Base-by-base conservation (phyloP, 2,329 filamentous ascomycete species). In the Hypoxylon sp. region DNA sequence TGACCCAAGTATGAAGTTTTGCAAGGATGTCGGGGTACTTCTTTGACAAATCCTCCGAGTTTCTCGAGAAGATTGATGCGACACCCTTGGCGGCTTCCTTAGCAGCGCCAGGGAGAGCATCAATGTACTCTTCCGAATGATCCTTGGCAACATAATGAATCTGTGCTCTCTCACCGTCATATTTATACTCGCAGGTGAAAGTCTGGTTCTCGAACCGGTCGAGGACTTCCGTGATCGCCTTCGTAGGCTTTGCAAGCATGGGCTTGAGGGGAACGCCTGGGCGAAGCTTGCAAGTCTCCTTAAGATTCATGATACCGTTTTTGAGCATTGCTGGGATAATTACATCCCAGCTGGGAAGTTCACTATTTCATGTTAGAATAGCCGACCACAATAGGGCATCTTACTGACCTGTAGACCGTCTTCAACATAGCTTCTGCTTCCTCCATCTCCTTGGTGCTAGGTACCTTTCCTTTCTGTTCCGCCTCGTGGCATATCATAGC, bases 141-240 rank as follows among this genome's bases (percentile, higher is more conserved):
- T 95, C 92, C 69, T 93, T 93, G 3, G 94, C 91, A 32, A 98
- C 93, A 73, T 97, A 99, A 79, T 99, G 96, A 55, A 99, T 98
- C 78, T 99, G 96, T n/a, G 96, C 96, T 77, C 96, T 88, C 80
- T 99, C 96, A 53, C 96, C 96, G 75, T 99, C 96, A 77, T 99
- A 99, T 80, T 99, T 99, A 86, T 97, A 99, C 79, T 99, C 96
- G 82, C 96, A 99, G 0, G 96, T 98, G 76, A 99, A 99, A 27
- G 91, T 92, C 77, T 97, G 96, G 70, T 92, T 90, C 78, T 98
- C 96, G 72, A 99, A 99, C 4, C 96, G 92, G 80, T 99, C 95
- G 10, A 99, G 86, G 0, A 99, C 96, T 81, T 99, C 96, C 0
- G 94, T 97, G 75, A 99, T 98, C 4, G 96, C 94, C 80, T 99